Conservation (phyloP, 2,329 filamentous ascomycete species). For the Trichophaea hybrida region DNA sequence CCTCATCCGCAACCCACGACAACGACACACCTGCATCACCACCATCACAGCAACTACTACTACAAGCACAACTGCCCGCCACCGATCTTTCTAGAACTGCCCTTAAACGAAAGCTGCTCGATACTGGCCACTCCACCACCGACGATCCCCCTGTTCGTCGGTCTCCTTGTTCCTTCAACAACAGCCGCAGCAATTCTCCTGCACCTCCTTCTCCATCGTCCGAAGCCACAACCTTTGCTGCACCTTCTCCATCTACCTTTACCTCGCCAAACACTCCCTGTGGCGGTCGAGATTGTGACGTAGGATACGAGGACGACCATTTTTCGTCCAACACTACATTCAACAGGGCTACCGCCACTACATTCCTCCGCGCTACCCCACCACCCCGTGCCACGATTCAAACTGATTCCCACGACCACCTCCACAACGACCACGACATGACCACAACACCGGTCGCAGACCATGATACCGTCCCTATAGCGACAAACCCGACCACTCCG, state of each 20-base stretch:
- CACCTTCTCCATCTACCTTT: not conserved
- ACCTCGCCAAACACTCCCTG: not conserved
- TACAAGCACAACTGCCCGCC: not conserved
- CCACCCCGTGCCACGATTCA: not conserved
- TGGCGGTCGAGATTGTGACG: not conserved
- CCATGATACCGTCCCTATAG: not conserved
- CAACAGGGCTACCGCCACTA: not conserved
- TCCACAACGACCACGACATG: not conserved
- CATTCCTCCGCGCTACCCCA: not conserved
- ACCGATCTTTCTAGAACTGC: not conserved
- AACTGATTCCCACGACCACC: not conserved
- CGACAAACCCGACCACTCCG: not conserved
- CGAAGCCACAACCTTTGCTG: not conserved
- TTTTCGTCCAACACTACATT: not conserved
- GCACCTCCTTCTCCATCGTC: not conserved
- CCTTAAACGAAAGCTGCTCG: not conserved
- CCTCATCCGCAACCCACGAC: not conserved
- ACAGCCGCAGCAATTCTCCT: not conserved
- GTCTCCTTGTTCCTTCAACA: not conserved
- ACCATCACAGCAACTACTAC: not conserved
- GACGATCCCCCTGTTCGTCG: slow-evolving; percentile 1
- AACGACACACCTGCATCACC: not conserved
- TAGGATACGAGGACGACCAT: not conserved
- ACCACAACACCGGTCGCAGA: not conserved
- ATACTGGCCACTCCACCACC: not conserved